These are phyloP conservation scores for Candida sphagnicola DNA, from an alignment of 805 yeast species.

Conservation along the genomic window DNA sequence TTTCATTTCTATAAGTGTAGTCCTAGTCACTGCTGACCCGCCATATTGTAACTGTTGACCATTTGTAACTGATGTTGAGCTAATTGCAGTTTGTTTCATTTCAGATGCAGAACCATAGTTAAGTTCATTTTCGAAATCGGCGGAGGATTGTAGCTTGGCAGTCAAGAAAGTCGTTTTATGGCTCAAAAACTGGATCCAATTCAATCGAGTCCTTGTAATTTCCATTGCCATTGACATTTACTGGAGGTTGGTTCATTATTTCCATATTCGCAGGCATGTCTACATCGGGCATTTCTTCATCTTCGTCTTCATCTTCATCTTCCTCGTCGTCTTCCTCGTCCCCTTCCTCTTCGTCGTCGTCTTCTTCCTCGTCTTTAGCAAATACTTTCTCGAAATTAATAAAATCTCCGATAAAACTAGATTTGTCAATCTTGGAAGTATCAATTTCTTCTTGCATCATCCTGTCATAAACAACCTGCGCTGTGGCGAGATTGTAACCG, in stretches of 20 bases:
- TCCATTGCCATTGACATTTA: neutral
- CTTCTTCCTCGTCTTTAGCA: constrained; percentile 5
- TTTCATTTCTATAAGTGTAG: too few species aligned
- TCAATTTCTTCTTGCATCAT: constrained; percentile 9
- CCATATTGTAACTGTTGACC: too few species aligned
- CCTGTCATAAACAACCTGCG: constrained; percentile 21
- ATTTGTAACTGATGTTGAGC: too few species aligned
- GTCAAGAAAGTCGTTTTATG: neutral
- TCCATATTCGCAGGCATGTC: neutral
- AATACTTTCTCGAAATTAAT: constrained; percentile 20
- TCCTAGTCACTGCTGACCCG: too few species aligned
- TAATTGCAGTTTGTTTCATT: too few species aligned
- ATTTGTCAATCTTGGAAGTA: constrained; percentile 12
- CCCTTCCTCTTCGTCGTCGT: constrained; percentile 5
- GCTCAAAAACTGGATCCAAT: neutral
- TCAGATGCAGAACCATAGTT: too few species aligned
- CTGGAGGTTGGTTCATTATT: neutral
- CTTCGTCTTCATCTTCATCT: constrained; percentile 8
- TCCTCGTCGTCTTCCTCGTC: constrained; percentile 9
- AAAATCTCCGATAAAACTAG: constrained; percentile 27
- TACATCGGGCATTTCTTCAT: constrained; percentile 3
- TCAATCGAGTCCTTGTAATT: neutral
- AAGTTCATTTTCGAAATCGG: too few species aligned
- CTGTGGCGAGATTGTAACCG: constrained; percentile 16
- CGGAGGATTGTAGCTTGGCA: too few species aligned